A percentile compares a stretch with the other conserved stretches of the same genome.
These are phyloP conservation scores for Brassica carinata DNA, from an alignment of 345 rosid genomes.

Conservation along the genomic window DNA sequence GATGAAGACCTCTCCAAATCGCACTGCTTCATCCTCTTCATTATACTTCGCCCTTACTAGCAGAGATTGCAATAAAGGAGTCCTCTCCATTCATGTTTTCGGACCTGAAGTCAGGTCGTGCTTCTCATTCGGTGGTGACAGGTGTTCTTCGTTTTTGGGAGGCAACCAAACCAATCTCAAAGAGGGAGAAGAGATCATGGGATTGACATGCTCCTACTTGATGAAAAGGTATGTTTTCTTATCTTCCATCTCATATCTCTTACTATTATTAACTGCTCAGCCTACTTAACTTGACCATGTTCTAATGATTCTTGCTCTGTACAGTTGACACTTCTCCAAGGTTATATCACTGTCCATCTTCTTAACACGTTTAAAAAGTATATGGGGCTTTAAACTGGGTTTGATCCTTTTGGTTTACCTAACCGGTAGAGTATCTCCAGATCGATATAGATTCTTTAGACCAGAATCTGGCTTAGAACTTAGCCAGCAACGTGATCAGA, in stretches of 20 bases:
- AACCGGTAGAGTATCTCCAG: conserved; percentile 93
- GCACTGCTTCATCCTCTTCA: background rate
- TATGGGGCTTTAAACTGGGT: conserved; percentile 41
- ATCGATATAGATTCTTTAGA: conserved; percentile 74
- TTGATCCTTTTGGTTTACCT: conserved; percentile 71
- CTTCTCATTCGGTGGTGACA: background rate
- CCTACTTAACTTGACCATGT: no score
- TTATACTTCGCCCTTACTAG: background rate
- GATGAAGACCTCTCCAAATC: background rate
- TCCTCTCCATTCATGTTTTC: background rate
- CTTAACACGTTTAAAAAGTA: no score
- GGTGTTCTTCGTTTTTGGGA: no score
- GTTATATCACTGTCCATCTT: background rate
- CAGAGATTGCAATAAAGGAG: background rate
- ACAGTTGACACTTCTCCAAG: background rate
- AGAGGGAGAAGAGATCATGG: background rate
- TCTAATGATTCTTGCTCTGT: background rate
- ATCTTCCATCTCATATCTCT: background rate
- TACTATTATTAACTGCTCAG: background rate
- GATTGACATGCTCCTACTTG: background rate
- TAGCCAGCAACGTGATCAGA: conserved; percentile 70
- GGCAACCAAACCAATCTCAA: background rate
- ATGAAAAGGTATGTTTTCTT: background rate
- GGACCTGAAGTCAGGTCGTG: background rate
- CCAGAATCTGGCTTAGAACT: conserved; percentile 87